phyloP scores from a whole-genome alignment of 345 rosid species.

The Hypericum androsaemum region DNA sequence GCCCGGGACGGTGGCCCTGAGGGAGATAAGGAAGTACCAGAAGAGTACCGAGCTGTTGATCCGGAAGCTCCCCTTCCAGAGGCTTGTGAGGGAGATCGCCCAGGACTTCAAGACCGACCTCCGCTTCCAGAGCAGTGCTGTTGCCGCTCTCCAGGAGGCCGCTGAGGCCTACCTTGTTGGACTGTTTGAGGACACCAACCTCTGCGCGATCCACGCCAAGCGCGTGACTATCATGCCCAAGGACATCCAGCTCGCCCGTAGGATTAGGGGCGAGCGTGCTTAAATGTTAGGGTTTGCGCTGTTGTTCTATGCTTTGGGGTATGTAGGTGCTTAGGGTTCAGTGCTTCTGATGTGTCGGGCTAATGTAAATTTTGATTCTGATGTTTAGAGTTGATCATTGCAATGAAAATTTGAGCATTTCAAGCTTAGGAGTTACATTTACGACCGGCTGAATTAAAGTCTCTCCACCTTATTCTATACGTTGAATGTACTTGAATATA shows the following conservation, averaged over 20 bases:
- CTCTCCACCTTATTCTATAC: too few species aligned
- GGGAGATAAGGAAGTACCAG: constrained; percentile 22
- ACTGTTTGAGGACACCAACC: constrained; percentile 19
- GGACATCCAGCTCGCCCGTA: constrained; percentile 18
- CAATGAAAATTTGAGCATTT: too few species aligned
- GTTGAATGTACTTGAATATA: too few species aligned
- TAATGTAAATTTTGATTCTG: too few species aligned
- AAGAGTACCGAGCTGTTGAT: constrained; percentile 20
- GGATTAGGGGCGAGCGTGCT: constrained; percentile 20
- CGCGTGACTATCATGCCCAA: constrained; percentile 20
- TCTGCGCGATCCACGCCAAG: constrained; percentile 18
- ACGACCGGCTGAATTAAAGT: too few species aligned
- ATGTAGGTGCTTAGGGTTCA: too few species aligned
- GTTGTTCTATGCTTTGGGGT: too few species aligned
- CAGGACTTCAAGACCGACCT: constrained; percentile 20
- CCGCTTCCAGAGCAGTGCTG: constrained; percentile 19
- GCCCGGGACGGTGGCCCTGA: constrained; percentile 18
- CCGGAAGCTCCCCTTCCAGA: constrained; percentile 16
- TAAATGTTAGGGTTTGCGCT: not conserved
- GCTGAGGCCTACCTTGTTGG: constrained; percentile 18
- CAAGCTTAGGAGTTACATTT: too few species aligned
- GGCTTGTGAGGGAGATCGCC: constrained; percentile 21
- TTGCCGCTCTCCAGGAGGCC: constrained; percentile 17
- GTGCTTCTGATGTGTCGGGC: too few species aligned
- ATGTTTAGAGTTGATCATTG: too few species aligned